Percentiles rank a stretch among this genome's conserved stretches.
phyloP scores from a whole-genome alignment of 2,329 filamentous ascomycete genomes.

The Hysterium pulicare region DNA sequence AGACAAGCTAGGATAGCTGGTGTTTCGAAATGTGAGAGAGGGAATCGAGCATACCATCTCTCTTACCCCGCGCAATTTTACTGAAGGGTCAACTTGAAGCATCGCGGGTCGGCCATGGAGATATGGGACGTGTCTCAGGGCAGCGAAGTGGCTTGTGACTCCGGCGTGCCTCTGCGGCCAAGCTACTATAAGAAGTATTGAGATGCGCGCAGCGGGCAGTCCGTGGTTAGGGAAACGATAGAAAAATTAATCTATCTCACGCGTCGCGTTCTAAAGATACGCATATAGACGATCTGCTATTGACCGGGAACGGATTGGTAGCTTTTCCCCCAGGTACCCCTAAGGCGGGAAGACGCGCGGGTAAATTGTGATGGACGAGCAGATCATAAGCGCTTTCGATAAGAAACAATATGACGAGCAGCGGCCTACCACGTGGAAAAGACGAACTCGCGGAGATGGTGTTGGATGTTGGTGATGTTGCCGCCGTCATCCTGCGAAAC shows the following conservation, averaged over 20 bases:
- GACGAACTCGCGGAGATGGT: constrained; percentile 1
- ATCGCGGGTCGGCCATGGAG: not conserved
- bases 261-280: constrained; percentile 13
- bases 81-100: not conserved
- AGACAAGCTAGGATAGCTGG: not conserved
- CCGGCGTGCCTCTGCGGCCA: not conserved
- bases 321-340: constrained; percentile 1
- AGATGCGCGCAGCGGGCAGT: not conserved
- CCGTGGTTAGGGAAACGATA: constrained; percentile 1
- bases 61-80: not conserved
- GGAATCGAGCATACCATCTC: not conserved
- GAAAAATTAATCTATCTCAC: constrained; percentile 16
- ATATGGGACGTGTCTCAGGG: not conserved
- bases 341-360: constrained; percentile 9
- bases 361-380: constrained; percentile 5
- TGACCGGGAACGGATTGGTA: constrained; percentile 2
- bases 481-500: not conserved
- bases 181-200: constrained; percentile 2
- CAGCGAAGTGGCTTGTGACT: not conserved
- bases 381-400: constrained; percentile 9
- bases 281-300: constrained; percentile 12
- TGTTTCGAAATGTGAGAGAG: not conserved
- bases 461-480: not conserved
- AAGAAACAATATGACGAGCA: constrained; percentile 1
- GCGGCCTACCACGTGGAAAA: constrained; percentile 15